These are phyloP conservation scores for Epichloe glyceriae DNA, from an alignment of 2,329 filamentous ascomycete species.

Conservation along the genomic window DNA sequence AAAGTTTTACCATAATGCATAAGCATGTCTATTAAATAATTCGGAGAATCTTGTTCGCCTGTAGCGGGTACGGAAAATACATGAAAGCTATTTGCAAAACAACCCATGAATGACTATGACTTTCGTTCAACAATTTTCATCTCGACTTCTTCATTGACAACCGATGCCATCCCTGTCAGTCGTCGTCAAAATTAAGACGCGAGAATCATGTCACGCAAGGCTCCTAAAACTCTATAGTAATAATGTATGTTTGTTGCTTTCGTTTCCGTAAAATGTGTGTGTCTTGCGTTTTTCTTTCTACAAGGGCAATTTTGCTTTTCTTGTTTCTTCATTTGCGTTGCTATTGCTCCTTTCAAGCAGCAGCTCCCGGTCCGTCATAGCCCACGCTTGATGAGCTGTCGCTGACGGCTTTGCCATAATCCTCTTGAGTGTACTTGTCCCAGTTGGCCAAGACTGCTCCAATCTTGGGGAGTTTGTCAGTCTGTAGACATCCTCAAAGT, in stretches of 20 bases:
- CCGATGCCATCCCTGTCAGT: slow-evolving; percentile 9
- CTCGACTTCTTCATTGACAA: slow-evolving; percentile 1
- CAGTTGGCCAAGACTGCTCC: slow-evolving; percentile 75
- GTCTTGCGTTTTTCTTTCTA: background rate
- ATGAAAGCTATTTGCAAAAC: background rate
- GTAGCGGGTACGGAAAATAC: background rate
- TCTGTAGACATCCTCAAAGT: slow-evolving; percentile 97
- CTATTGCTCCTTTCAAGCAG: slow-evolving; percentile 21
- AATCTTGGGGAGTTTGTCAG: slow-evolving; percentile 77
- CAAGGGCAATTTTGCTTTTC: background rate
- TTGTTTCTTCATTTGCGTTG: background rate
- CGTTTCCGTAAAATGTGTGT: background rate
- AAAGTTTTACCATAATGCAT: background rate
- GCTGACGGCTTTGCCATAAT: slow-evolving; percentile 25
- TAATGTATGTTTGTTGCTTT: background rate
- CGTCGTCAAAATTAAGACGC: slow-evolving; percentile 2
- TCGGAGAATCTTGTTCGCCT: background rate
- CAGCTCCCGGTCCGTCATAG: slow-evolving; percentile 28
- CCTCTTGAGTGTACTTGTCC: slow-evolving; percentile 54
- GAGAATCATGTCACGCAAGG: background rate
- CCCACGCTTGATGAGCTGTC: slow-evolving; percentile 27
- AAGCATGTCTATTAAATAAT: slow-evolving; percentile 2
- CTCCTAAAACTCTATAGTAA: slow-evolving; percentile 3
- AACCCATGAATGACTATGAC: background rate
- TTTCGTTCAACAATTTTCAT: slow-evolving; percentile 1